Conservation (phyloP, 2,329 filamentous ascomycete genomes). For the Neofusicoccum cordaticola region DNA sequence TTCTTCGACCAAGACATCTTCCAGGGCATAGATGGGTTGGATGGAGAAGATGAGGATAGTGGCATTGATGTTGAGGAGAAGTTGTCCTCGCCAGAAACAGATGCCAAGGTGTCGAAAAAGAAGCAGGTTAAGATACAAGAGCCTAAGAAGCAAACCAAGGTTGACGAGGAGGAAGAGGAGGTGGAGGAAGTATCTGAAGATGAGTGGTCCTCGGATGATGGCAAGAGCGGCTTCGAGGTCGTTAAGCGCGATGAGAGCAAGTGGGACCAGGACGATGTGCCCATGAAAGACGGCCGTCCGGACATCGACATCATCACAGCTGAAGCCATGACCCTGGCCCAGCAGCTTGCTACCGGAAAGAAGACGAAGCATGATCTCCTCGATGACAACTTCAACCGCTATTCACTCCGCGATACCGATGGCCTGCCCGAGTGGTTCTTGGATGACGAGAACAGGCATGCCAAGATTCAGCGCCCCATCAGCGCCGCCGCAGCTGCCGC, state of each 20-base stretch:
- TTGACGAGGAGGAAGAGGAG: background rate
- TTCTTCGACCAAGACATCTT: slow-evolving; percentile 98
- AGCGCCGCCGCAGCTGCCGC: slow-evolving; percentile 84
- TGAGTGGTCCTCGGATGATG: slow-evolving; percentile 32
- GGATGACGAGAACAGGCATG: slow-evolving; percentile 84
- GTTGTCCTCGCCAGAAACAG: slow-evolving; percentile 19
- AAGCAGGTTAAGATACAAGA: slow-evolving; percentile 21
- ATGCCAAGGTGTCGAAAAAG: slow-evolving; percentile 20
- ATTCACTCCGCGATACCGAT: slow-evolving; percentile 83
- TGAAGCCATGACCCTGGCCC: slow-evolving; percentile 96
- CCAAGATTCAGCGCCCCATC: slow-evolving; percentile 82
- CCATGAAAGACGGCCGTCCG: slow-evolving; percentile 60
- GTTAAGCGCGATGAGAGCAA: slow-evolving; percentile 56
- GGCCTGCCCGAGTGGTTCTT: slow-evolving; percentile 97
- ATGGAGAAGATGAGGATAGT: slow-evolving; percentile 44
- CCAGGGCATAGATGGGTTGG: slow-evolving; percentile 69
- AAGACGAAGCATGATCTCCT: slow-evolving; percentile 75
- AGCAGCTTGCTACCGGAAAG: slow-evolving; percentile 82
- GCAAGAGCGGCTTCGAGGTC: slow-evolving; percentile 56
- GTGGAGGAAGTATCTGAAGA: slow-evolving; percentile 25
- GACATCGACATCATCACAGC: slow-evolving; percentile 99
- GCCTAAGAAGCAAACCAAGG: slow-evolving; percentile 17
- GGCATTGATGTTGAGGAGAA: slow-evolving; percentile 38
- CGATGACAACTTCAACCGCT: slow-evolving; percentile 93
- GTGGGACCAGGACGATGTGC: slow-evolving; percentile 67